phyloP scores from a whole-genome alignment of 306 rosid species.

The Oxytropis ochrocephala region DNA sequence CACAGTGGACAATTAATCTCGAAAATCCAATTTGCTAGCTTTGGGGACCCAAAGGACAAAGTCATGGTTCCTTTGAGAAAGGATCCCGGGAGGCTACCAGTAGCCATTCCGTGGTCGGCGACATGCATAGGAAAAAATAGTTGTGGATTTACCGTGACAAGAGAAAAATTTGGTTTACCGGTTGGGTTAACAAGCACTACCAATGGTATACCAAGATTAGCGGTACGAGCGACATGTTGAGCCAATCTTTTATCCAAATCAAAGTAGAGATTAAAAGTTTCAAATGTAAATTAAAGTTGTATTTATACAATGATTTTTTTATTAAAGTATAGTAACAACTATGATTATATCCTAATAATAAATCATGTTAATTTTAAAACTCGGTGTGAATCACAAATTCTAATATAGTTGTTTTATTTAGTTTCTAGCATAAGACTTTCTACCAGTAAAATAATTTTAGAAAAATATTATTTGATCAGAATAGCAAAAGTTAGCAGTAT shows the following conservation, averaged over 20 bases:
- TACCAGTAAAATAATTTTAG: no score
- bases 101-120: not conserved
- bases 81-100: not conserved
- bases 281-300: no score
- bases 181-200: not conserved
- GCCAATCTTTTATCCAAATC: not conserved
- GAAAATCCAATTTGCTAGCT: not conserved
- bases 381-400: no score
- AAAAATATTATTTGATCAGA: no score
- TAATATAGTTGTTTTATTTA: no score
- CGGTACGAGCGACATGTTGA: not conserved
- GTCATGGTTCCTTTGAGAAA: not conserved
- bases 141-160: not conserved
- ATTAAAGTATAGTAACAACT: no score
- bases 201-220: not conserved
- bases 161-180: not conserved
- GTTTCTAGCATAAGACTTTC: no score
- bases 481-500: no score
- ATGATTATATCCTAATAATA: no score
- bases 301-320: no score
- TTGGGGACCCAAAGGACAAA: not conserved
- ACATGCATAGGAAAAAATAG: not conserved
- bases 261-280: not conserved
- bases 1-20: not conserved
- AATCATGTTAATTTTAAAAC: no score